Conservation (phyloP, 805 yeast genomes). For the Blastobotrys americana region DNA sequence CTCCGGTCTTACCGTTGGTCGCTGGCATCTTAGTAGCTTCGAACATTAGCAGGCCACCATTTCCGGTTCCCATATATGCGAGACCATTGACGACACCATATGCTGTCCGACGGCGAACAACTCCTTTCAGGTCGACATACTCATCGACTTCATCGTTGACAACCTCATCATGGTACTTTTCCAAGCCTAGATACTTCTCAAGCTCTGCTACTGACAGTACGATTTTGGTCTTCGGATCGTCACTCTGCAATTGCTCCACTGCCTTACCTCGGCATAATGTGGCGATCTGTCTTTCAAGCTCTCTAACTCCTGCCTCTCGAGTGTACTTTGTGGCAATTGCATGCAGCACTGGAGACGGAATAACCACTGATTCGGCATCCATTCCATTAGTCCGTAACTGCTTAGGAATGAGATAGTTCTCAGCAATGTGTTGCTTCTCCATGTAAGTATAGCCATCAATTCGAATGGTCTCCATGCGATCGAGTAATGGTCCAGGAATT, state of each 20-base stretch:
- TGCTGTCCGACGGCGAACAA: slow-evolving; percentile 35
- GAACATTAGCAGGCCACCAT: slow-evolving; percentile 72
- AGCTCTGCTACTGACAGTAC: slow-evolving; percentile 48
- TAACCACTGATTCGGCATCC: slow-evolving; percentile 35
- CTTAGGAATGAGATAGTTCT: slow-evolving; percentile 63
- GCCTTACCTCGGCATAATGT: slow-evolving; percentile 77
- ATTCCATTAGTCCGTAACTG: slow-evolving; percentile 67
- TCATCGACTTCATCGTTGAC: slow-evolving; percentile 34
- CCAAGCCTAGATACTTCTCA: slow-evolving; percentile 63
- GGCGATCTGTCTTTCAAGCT: slow-evolving; percentile 66
- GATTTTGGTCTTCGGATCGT: slow-evolving; percentile 12
- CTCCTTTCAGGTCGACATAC: slow-evolving; percentile 31
- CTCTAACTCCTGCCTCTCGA: slow-evolving; percentile 81
- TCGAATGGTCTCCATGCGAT: slow-evolving; percentile 76
- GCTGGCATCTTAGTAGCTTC: slow-evolving; percentile 65
- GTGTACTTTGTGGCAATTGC: slow-evolving; percentile 64
- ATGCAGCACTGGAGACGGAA: slow-evolving; percentile 50
- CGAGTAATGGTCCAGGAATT: slow-evolving; percentile 69
- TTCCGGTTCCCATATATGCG: slow-evolving; percentile 80
- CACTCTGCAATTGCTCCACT: slow-evolving; percentile 34
- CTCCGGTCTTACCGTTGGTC: slow-evolving; percentile 25
- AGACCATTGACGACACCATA: slow-evolving; percentile 81
- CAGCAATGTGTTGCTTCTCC: slow-evolving; percentile 69
- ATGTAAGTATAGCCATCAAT: slow-evolving; percentile 71
- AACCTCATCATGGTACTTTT: slow-evolving; percentile 39